These are phyloP conservation scores for Elaeis oleifera DNA, from an alignment of 202 grass and related monocot genomes.

Conservation along the genomic window DNA sequence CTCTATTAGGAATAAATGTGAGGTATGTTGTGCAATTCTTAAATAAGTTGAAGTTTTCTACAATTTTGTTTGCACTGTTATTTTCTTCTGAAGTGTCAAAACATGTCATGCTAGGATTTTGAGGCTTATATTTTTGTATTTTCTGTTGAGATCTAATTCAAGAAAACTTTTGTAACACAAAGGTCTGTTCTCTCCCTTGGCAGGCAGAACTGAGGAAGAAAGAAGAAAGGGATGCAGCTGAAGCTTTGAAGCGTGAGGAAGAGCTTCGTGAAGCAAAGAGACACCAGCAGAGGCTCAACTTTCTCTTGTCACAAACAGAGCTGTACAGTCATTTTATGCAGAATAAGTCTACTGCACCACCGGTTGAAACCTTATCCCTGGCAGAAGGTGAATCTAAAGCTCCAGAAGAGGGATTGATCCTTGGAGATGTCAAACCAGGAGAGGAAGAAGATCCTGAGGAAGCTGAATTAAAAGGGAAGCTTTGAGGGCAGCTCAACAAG, in stretches of 20 bases:
- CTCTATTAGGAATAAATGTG: no score
- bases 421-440: conserved; percentile 32
- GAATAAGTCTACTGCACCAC: conserved; percentile 55
- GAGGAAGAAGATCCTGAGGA: conserved; percentile 83
- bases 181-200: conserved; percentile 10
- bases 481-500: conserved; percentile 77
- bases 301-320: conserved; percentile 94
- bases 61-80: no score
- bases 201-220: conserved; percentile 93
- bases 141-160: conserved; percentile 1
- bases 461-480: conserved; percentile 84
- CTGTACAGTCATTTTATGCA: conserved; percentile 99
- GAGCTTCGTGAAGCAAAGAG: conserved; percentile 93
- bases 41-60: no score
- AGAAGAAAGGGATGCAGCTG: conserved; percentile 92
- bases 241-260: conserved; percentile 94
- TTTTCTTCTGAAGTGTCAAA: neutral
- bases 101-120: no score
- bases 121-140: neutral
- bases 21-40: no score
- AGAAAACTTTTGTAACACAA: no score
- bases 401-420: conserved; percentile 34
- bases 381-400: conserved; percentile 20
- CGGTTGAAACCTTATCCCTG: conserved; percentile 18
- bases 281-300: conserved; percentile 96